Evolutionary conservation across 306 rosid species (phyloP), one percentile per base, ranked within the genome.

Genomic region (Corylus americana): DNA sequence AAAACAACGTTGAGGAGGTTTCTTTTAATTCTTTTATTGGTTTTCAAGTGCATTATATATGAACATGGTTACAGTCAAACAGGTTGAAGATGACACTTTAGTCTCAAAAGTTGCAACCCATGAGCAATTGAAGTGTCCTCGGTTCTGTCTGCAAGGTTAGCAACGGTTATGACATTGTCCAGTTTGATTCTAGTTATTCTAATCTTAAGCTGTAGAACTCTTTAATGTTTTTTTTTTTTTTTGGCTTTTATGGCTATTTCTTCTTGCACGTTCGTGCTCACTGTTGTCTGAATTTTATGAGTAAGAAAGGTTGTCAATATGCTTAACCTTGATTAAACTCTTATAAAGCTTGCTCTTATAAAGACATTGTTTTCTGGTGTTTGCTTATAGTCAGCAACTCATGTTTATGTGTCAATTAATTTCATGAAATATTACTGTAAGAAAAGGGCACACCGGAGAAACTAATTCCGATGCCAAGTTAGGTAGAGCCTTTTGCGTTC

Each of bases 41-140:
- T 73, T 79, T 39, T 27, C 39, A 73, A 29, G 20, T 50, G 39
- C 74, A 13, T 70, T 75, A 2, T 5, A 11, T 11, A 42, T 62
- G 14, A 74, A 12, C 67, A 83, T 83, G 86, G 82, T 78, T 48
- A 69, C 72, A 12, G 13, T 78, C 25, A 69, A 78, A 70, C 78
- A 77, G 74, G 71, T 72, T 20, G 71, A 54, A 67, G 82, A 68
- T 35, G 70, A 20, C 25, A 22, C 35, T 50, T 53, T 81, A 55
- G 44, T 7, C 18, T 77, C 62, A 3, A 79, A 77, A 11, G 70
- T 14, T 14, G 10, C 70, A 6, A 31, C 18, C n/a, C 45, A 35
- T 12, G 70, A 63, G 70, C 70, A 31, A 31, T 63, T 63, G 44
- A 63, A 63, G 68, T 71, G 22, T 45, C 44, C 47, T n/a, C 57